These are phyloP conservation scores for Eutypa lata DNA, from an alignment of 2,329 filamentous ascomycete species.

Conservation along the genomic window DNA sequence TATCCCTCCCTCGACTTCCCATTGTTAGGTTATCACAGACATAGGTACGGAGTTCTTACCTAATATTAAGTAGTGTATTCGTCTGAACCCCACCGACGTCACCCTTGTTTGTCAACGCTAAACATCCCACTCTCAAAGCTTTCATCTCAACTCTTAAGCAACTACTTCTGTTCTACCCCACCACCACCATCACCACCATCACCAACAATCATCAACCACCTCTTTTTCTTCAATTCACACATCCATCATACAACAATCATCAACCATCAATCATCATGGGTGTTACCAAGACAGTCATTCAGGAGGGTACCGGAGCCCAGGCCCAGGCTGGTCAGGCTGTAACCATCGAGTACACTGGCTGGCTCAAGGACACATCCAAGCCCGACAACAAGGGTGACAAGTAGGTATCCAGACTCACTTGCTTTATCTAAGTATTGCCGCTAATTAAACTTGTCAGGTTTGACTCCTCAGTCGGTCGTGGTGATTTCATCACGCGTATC, in stretches of 20 bases:
- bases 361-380: conserved; percentile 65
- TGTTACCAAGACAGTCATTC: conserved; percentile 65
- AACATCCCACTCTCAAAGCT: neutral
- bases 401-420: conserved; percentile 47
- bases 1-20: no score
- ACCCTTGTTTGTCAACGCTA: neutral
- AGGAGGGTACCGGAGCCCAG: conserved; percentile 58
- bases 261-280: conserved; percentile 53
- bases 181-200: neutral
- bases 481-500: conserved; percentile 74
- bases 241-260: neutral
- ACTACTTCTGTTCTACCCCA: neutral
- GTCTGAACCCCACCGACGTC: neutral
- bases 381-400: conserved; percentile 64
- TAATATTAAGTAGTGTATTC: neutral
- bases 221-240: conserved; percentile 1
- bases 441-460: conserved; percentile 57
- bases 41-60: no score
- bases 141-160: neutral
- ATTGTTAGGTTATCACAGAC: no score
- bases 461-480: conserved; percentile 77
- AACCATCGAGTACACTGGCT: conserved; percentile 89
- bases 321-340: conserved; percentile 70
- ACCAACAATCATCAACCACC: neutral
- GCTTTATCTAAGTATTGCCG: conserved; percentile 2